phyloP scores from a whole-genome alignment of 441 rosid species.

The Gossypium schwendimanii region DNA sequence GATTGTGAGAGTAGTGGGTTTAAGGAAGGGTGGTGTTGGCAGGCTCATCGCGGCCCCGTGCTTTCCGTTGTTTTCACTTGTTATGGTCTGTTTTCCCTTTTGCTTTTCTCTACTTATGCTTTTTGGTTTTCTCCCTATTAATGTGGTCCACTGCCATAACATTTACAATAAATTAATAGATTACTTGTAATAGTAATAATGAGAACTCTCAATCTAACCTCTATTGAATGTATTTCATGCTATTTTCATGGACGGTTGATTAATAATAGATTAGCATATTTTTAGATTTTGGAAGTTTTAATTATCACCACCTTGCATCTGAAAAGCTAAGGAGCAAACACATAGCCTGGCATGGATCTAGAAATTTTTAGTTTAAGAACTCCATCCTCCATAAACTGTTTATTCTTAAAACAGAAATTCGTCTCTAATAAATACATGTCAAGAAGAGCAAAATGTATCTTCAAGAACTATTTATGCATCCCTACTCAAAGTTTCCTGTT shows the following conservation, averaged over 20 bases:
- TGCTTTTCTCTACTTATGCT: not conserved
- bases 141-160: not conserved
- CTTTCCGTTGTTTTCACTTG: constrained; percentile 45
- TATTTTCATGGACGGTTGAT: not conserved
- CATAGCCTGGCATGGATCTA: not conserved
- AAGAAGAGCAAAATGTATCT: not conserved
- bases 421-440: not conserved
- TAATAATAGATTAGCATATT: not conserved
- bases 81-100: constrained; percentile 26
- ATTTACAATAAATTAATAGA: not conserved
- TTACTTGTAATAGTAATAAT: not conserved
- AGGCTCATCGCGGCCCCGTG: constrained; percentile 58
- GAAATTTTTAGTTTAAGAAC: not conserved
- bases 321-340: not conserved
- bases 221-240: not conserved
- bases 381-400: not conserved
- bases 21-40: constrained; percentile 47
- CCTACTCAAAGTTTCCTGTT: not conserved
- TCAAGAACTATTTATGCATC: not conserved
- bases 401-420: not conserved
- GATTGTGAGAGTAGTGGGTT: constrained; percentile 19
- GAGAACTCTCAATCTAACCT: not conserved
- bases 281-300: not conserved
- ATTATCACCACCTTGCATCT: not conserved
- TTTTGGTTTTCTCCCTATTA: not conserved